phyloP scores from a whole-genome alignment of 1,284 basidiomycete genomes.

The Ustilago esculenta region DNA sequence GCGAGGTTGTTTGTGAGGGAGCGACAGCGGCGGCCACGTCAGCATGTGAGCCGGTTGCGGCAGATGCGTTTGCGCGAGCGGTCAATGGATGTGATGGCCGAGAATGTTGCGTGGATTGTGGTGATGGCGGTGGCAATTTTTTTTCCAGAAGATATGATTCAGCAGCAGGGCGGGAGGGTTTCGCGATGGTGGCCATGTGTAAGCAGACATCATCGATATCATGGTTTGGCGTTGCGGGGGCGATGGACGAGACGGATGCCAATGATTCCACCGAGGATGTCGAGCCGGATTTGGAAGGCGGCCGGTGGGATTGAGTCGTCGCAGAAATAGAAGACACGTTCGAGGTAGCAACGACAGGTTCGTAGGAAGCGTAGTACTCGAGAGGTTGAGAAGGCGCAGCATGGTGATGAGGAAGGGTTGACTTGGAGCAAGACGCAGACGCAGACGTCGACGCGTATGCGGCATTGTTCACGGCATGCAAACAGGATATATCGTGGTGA shows the following conservation, averaged over 20 bases:
- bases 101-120: slow-evolving; percentile 5
- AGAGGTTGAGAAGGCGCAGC: slow-evolving; percentile 4
- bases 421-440: neutral
- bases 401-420: slow-evolving; percentile 1
- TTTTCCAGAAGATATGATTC: slow-evolving; percentile 14
- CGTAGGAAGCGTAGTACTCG: slow-evolving; percentile 10
- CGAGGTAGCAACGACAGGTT: slow-evolving; percentile 9
- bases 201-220: slow-evolving; percentile 27
- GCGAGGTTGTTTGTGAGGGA: slow-evolving; percentile 10
- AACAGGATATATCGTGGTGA: neutral
- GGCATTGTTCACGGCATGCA: neutral
- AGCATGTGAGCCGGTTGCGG: neutral
- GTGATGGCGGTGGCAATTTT: slow-evolving; percentile 10
- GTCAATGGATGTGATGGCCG: neutral
- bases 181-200: slow-evolving; percentile 27
- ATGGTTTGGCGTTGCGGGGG: slow-evolving; percentile 27
- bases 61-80: no score
- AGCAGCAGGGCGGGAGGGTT: slow-evolving; percentile 13
- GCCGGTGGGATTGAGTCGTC: slow-evolving; percentile 23
- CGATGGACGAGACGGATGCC: slow-evolving; percentile 14
- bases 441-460: slow-evolving; percentile 5
- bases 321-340: slow-evolving; percentile 14
- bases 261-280: slow-evolving; percentile 29
- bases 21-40: slow-evolving; percentile 11
- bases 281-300: slow-evolving; percentile 31